Evolutionary conservation across 2,329 filamentous ascomycete genomes (phyloP).

Genomic region (Aspergillus novofumigatus): DNA sequence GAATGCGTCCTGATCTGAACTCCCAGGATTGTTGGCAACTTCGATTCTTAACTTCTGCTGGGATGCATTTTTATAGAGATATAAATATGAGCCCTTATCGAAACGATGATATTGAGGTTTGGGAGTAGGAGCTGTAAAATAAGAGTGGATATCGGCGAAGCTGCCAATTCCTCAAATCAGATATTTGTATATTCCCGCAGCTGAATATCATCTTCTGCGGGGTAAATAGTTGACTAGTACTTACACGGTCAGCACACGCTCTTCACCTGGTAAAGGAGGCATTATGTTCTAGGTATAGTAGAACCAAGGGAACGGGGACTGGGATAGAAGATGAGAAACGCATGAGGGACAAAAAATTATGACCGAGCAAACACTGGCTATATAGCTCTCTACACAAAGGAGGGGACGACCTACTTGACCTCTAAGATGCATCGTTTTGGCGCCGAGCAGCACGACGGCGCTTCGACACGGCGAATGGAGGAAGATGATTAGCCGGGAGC

Average conservation of each 20-base stretch:
- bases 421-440: conserved; percentile 14
- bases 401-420: conserved; percentile 13
- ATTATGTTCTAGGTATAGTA: conserved; percentile 26
- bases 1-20: conserved; percentile 62
- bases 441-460: conserved; percentile 18
- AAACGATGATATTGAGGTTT: conserved; percentile 60
- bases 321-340: conserved; percentile 1
- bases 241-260: conserved; percentile 45
- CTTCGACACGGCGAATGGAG: conserved; percentile 11
- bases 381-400: conserved; percentile 4
- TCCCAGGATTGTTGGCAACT: conserved; percentile 61
- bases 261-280: conserved; percentile 45
- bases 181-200: not conserved
- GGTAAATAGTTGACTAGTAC: conserved; percentile 18
- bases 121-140: conserved; percentile 53
- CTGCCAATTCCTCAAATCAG: conserved; percentile 34
- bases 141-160: conserved; percentile 62
- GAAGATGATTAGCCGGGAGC: conserved; percentile 9
- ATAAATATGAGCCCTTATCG: conserved; percentile 61
- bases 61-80: conserved; percentile 57
- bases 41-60: conserved; percentile 55
- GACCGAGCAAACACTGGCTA: conserved; percentile 3
- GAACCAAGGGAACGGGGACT: conserved; percentile 1
- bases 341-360: not conserved
- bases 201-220: conserved; percentile 11